phyloP scores from a whole-genome alignment of 139 green algal species.

The Zygnema cylindricum region DNA sequence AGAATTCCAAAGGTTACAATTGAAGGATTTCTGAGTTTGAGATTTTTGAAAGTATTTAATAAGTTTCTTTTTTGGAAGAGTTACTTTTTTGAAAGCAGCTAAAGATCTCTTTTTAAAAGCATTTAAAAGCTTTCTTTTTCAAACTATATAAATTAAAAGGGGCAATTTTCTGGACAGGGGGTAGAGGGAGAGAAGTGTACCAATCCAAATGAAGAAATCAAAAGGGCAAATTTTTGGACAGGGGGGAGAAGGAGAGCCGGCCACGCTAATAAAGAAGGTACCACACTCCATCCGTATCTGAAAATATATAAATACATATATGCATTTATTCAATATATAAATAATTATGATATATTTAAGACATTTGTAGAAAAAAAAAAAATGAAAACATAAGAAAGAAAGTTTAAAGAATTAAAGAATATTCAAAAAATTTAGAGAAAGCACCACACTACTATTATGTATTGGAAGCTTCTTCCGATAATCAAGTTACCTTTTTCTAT shows the following conservation, averaged over 20 bases:
- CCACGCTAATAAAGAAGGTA: slow-evolving; percentile 83
- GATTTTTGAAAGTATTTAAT: too few species aligned
- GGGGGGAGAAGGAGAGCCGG: slow-evolving; percentile 71
- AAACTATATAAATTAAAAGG: neutral
- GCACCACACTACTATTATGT: too few species aligned
- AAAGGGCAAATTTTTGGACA: slow-evolving; percentile 11
- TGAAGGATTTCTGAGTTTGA: too few species aligned
- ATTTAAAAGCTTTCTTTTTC: slow-evolving; percentile 16
- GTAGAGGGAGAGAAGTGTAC: neutral
- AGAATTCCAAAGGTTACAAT: too few species aligned
- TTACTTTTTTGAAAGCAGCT: slow-evolving; percentile 6
- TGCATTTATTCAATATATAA: slow-evolving; percentile 5
- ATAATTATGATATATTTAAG: neutral
- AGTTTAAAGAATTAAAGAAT: too few species aligned
- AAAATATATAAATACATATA: slow-evolving; percentile 5
- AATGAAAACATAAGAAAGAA: slow-evolving; percentile 20
- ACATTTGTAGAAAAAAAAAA: neutral
- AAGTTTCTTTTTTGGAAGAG: too few species aligned
- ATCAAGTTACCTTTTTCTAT: too few species aligned
- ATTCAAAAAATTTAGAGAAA: too few species aligned
- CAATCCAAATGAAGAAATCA: slow-evolving; percentile 17
- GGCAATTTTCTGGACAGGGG: too few species aligned
- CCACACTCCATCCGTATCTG: slow-evolving; percentile 82
- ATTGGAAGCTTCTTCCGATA: too few species aligned
- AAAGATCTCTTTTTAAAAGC: slow-evolving; percentile 14